These are phyloP conservation scores for Silene conica DNA, from an alignment of 148 eudicot genomes.

Conservation along the genomic window DNA sequence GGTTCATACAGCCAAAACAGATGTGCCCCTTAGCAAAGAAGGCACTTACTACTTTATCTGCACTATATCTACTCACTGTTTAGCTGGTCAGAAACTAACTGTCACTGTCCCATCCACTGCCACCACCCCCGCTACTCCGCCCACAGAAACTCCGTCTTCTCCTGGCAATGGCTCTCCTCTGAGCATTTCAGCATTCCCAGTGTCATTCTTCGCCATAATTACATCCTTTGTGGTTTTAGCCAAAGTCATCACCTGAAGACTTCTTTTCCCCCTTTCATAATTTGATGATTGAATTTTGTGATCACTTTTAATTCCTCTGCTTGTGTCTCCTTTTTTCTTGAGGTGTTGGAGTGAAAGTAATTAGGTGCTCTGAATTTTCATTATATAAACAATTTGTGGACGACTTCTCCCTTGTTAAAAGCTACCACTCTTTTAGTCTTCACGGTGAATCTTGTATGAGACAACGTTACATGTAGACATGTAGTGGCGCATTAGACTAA, in stretches of 20 bases:
- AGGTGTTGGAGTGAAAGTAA: background rate
- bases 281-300: background rate
- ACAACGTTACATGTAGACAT: too few species aligned
- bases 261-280: background rate
- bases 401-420: too few species aligned
- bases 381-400: background rate
- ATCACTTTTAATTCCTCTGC: background rate
- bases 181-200: background rate
- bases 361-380: background rate
- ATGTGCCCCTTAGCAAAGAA: conserved; percentile 22
- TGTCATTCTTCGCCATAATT: background rate
- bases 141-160: background rate
- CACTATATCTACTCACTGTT: conserved; percentile 36
- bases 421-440: too few species aligned
- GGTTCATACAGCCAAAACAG: conserved; percentile 27
- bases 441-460: too few species aligned
- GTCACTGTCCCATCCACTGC: conserved; percentile 25
- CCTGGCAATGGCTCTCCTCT: background rate
- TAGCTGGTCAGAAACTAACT: conserved; percentile 37
- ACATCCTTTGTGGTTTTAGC: background rate
- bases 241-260: background rate
- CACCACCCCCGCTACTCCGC: background rate
- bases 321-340: background rate
- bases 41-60: conserved; percentile 41
- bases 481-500: too few species aligned